phyloP scores from a whole-genome alignment of 768 basidiomycete genomes.

The Cystofilobasidium ferigula region DNA sequence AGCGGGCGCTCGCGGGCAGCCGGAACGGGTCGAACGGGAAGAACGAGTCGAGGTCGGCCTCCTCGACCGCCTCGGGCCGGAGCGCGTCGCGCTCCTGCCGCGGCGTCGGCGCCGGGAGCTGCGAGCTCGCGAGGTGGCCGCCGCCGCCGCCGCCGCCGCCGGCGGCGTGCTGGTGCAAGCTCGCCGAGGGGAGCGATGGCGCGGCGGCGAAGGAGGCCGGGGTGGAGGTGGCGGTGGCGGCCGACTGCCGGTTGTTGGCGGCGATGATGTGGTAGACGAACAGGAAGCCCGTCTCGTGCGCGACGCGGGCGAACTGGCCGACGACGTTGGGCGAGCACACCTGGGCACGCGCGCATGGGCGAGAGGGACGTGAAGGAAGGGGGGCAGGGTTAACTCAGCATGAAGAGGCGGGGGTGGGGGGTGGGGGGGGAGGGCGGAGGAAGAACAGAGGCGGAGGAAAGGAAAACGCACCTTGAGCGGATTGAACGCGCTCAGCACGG shows the following conservation, averaged over 20 bases:
- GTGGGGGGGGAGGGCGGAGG: too few species aligned
- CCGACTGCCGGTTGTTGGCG: slow-evolving; percentile 57
- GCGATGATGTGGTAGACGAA: slow-evolving; percentile 91
- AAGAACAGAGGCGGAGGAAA: too few species aligned
- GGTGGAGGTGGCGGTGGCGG: slow-evolving; percentile 22
- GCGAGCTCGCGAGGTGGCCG: slow-evolving; percentile 1
- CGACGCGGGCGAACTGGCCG: slow-evolving; percentile 82
- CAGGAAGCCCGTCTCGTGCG: slow-evolving; percentile 77
- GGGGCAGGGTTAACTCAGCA: not conserved
- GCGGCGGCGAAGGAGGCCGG: slow-evolving; percentile 5
- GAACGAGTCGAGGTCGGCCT: slow-evolving; percentile 74
- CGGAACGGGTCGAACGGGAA: slow-evolving; percentile 98
- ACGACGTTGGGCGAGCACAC: slow-evolving; percentile 84
- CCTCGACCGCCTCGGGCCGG: slow-evolving; percentile 31
- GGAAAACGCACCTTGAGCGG: slow-evolving; percentile 61
- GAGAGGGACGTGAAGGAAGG: too few species aligned
- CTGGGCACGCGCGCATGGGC: slow-evolving; percentile 39
- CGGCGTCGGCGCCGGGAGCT: slow-evolving; percentile 6
- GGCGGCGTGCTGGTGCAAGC: too few species aligned
- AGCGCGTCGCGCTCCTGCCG: slow-evolving; percentile 30
- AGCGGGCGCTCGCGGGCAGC: slow-evolving; percentile 63
- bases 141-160: too few species aligned
- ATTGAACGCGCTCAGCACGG: slow-evolving; percentile 70
- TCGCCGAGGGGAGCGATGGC: too few species aligned
- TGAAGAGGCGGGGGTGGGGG: too few species aligned